Evolutionary conservation across 768 basidiomycete genomes (phyloP).

Genomic region (Baorangia bicolor): DNA sequence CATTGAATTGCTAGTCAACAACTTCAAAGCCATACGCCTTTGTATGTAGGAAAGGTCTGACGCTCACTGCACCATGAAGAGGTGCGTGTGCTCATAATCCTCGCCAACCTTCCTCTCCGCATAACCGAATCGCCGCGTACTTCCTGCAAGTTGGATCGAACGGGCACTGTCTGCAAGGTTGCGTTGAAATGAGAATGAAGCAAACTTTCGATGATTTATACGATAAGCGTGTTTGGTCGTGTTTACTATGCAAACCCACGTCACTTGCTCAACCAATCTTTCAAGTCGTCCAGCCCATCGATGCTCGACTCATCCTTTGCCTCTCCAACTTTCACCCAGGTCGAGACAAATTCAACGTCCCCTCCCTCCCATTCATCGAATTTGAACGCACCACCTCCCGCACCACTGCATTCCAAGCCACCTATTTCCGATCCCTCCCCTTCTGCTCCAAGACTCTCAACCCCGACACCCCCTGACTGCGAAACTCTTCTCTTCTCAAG

Average conservation of each 20-base stretch:
- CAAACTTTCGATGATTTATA: constrained; percentile 12
- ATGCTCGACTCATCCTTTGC: constrained; percentile 27
- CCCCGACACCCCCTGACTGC: constrained; percentile 61
- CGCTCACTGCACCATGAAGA: constrained; percentile 53
- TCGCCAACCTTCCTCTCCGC: constrained; percentile 57
- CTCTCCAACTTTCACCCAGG: constrained; percentile 43
- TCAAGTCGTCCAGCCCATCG: constrained; percentile 44
- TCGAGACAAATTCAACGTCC: constrained; percentile 65
- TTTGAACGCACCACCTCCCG: constrained; percentile 55
- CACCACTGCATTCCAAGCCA: constrained; percentile 67
- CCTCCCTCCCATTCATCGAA: constrained; percentile 87
- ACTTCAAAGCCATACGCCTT: too few relatives aligned
- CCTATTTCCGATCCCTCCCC: constrained; percentile 64
- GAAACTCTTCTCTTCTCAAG: constrained; percentile 72
- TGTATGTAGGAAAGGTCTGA: constrained; percentile 74
- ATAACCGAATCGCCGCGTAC: constrained; percentile 67
- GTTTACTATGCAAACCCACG: constrained; percentile 30
- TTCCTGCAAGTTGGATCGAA: constrained; percentile 41
- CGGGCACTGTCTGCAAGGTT: constrained; percentile 76
- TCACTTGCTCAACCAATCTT: constrained; percentile 44
- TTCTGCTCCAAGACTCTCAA: constrained; percentile 75
- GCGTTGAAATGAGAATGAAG: constrained; percentile 36
- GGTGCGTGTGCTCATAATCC: constrained; percentile 64
- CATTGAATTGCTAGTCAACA: neutral
- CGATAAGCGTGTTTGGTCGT: constrained; percentile 25